Conservation (phyloP, 2,329 filamentous ascomycete genomes). For the Cercospora canescens region DNA sequence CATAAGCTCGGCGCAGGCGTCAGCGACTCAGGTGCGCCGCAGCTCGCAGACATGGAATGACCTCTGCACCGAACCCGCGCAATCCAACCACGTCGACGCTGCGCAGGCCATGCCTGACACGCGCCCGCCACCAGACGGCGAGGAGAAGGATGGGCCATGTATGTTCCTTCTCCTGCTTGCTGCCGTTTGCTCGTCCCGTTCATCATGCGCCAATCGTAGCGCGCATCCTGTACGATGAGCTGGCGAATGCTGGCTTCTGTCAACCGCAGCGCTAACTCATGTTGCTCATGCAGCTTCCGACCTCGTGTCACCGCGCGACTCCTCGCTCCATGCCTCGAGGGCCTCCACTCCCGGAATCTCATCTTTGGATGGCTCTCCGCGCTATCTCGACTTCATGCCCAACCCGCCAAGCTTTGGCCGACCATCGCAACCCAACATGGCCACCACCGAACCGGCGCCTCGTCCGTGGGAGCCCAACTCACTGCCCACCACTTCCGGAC, state of each 20-base stretch:
- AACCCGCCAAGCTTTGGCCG: constrained; percentile 14
- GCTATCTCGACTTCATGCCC: constrained; percentile 22
- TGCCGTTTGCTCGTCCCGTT: constrained; percentile 17
- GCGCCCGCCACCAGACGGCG: constrained; percentile 25
- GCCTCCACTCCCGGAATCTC: constrained; percentile 27
- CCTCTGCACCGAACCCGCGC: neutral
- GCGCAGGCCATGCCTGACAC: constrained; percentile 28
- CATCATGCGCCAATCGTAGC: constrained; percentile 1
- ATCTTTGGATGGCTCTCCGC: constrained; percentile 27
- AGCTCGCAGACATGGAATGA: constrained; percentile 3
- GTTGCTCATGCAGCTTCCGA: constrained; percentile 29
- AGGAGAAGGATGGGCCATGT: constrained; percentile 24
- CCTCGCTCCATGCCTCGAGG: constrained; percentile 29
- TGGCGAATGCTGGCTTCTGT: constrained; percentile 36
- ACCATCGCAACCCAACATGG: constrained; percentile 24
- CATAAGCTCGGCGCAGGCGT: constrained; percentile 4
- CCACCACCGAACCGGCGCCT: constrained; percentile 21
- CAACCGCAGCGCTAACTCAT: constrained; percentile 33
- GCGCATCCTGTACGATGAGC: constrained; percentile 34
- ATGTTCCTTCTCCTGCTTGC: constrained; percentile 25
- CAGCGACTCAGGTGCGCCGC: neutral
- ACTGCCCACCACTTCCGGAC: constrained; percentile 6
- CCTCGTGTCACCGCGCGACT: constrained; percentile 29
- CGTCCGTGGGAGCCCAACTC: constrained; percentile 18
- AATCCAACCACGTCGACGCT: constrained; percentile 14